phyloP scores from a whole-genome alignment of 2,329 filamentous ascomycete genomes.

The Diaporthe sp. region DNA sequence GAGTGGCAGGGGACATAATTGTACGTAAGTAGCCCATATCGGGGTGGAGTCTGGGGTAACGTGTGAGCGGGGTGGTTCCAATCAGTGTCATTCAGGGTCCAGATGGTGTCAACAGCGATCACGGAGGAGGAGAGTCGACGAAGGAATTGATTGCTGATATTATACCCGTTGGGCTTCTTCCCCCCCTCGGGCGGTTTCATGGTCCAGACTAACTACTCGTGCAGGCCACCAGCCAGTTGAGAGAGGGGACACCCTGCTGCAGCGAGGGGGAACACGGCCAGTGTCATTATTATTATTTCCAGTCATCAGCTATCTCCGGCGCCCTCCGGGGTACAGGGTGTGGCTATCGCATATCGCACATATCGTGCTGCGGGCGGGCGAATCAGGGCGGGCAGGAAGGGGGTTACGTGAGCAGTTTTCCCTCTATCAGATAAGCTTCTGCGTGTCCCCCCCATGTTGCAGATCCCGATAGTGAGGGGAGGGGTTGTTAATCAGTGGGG shows the following conservation, averaged over 20 bases:
- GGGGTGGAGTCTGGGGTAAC: constrained; percentile 34
- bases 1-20: constrained; percentile 3
- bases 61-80: constrained; percentile 32
- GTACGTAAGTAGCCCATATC: constrained; percentile 34
- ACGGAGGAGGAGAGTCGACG: background rate
- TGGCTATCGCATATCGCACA: constrained; percentile 23
- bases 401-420: constrained; percentile 39
- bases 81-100: constrained; percentile 32
- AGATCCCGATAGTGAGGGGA: constrained; percentile 39
- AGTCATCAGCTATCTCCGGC: constrained; percentile 39
- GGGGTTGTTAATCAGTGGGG: constrained; percentile 21
- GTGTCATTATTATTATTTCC: constrained; percentile 35
- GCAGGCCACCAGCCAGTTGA: too few species aligned
- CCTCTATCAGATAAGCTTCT: constrained; percentile 38
- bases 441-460: constrained; percentile 30
- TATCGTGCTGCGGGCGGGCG: background rate
- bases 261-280: background rate
- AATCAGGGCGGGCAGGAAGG: constrained; percentile 27
- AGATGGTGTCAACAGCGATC: constrained; percentile 31
- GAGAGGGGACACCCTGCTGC: background rate
- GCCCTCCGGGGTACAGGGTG: constrained; percentile 34
- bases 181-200: background rate
- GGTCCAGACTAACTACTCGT: too few species aligned
- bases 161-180: background rate
- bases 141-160: constrained; percentile 14